phyloP scores from a whole-genome alignment of 2,329 filamentous ascomycete genomes.

The Diplocarpon mali region DNA sequence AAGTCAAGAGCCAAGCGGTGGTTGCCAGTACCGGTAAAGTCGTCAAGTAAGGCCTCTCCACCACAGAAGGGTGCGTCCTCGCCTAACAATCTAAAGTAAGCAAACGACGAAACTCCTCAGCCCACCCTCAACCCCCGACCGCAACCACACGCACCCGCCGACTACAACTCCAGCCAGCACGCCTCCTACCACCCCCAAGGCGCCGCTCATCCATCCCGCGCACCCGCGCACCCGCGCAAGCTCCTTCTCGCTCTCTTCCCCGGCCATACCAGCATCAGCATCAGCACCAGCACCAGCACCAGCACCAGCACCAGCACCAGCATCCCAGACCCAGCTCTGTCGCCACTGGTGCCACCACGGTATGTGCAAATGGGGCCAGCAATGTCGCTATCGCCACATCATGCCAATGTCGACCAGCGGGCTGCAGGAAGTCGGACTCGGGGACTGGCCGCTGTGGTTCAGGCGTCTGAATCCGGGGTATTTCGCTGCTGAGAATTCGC shows the following conservation, averaged over 20 bases:
- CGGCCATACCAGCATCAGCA: too few relatives aligned
- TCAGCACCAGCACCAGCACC: conserved; percentile 5
- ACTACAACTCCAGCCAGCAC: conserved; percentile 1
- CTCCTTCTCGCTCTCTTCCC: neutral
- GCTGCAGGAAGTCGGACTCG: conserved; percentile 33
- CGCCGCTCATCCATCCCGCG: neutral
- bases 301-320: neutral
- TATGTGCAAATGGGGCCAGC: conserved; percentile 34
- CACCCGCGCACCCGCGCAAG: neutral
- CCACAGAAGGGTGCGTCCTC: too few relatives aligned
- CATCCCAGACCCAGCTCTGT: conserved; percentile 25
- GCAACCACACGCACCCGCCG: neutral
- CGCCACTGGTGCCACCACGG: conserved; percentile 39
- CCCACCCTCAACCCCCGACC: neutral
- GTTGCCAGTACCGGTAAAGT: neutral
- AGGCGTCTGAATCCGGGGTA: conserved; percentile 17
- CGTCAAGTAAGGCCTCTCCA: neutral
- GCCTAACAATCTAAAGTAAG: neutral
- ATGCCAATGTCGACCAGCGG: conserved; percentile 36
- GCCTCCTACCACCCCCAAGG: conserved; percentile 1
- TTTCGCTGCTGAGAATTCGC: conserved; percentile 9
- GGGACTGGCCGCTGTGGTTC: conserved; percentile 35
- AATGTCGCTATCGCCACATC: conserved; percentile 35
- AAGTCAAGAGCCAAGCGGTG: neutral
- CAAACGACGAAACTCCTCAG: neutral